Evolutionary conservation across 306 rosid genomes (phyloP).

Genomic region (Cicer bijugum): DNA sequence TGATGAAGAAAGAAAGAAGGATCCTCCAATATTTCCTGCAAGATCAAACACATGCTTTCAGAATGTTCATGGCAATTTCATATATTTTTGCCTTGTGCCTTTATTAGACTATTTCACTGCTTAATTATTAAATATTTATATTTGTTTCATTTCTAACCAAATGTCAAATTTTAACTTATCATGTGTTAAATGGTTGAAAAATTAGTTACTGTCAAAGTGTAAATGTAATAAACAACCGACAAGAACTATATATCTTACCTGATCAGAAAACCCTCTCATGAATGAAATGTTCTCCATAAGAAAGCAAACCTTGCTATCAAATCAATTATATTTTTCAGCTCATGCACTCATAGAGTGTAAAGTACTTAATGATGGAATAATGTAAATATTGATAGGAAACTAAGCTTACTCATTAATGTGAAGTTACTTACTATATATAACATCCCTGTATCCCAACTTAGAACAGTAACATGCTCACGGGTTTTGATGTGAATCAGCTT

Average conservation of each 20-base stretch:
- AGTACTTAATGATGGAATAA: not conserved
- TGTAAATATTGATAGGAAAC: constrained; percentile 30
- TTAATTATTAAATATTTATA: not conserved
- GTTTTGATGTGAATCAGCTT: constrained; percentile 48
- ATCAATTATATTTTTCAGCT: constrained; percentile 1
- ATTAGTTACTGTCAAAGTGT: not conserved
- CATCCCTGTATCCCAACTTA: constrained; percentile 42
- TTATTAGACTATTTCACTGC: not conserved
- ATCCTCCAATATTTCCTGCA: constrained; percentile 70
- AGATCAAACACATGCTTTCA: constrained; percentile 30
- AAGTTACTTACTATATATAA: constrained; percentile 34
- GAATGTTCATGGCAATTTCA: constrained; percentile 20
- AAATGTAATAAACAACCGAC: no score
- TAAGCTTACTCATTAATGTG: constrained; percentile 49
- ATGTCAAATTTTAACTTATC: no score
- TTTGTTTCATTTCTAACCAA: constrained; percentile 1
- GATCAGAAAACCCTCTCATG: constrained; percentile 57
- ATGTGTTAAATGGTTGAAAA: not conserved
- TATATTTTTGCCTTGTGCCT: not conserved
- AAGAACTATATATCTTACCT: constrained; percentile 56
- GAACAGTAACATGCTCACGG: constrained; percentile 48
- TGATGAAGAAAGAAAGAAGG: constrained; percentile 54
- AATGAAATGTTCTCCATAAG: constrained; percentile 76
- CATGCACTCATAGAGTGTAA: not conserved
- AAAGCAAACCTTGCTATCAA: constrained; percentile 32